A percentile compares a stretch with the other conserved stretches of the same genome.
phyloP scores from a whole-genome alignment of 441 rosid species.

The Manihot esculenta region DNA sequence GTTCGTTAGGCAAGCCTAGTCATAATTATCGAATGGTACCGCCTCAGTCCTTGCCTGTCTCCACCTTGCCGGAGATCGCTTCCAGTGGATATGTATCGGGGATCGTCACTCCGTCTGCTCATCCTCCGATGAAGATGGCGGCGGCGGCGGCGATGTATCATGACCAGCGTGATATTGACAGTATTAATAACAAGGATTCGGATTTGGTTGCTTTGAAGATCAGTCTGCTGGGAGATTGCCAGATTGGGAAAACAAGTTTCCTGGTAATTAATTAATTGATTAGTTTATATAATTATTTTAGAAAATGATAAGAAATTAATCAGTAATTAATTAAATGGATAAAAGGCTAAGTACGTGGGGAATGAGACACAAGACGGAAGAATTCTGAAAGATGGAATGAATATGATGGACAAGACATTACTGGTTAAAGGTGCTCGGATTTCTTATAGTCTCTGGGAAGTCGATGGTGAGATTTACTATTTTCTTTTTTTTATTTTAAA shows the following conservation, averaged over 20 bases:
- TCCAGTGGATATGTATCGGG: constrained; percentile 15
- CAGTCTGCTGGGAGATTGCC: constrained; percentile 72
- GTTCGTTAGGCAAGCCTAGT: constrained; percentile 51
- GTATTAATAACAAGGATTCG: constrained; percentile 34
- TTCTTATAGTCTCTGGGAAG: constrained; percentile 80
- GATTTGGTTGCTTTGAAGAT: constrained; percentile 84
- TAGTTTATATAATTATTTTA: background rate
- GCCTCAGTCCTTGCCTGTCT: constrained; percentile 19
- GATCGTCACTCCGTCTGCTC: too few relatives aligned
- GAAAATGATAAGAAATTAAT: too few relatives aligned
- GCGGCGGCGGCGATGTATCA: background rate
- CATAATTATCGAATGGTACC: constrained; percentile 45
- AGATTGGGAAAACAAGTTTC: constrained; percentile 77
- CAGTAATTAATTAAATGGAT: background rate
- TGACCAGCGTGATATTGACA: too few relatives aligned
- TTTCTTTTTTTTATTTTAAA: background rate
- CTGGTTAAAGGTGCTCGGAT: constrained; percentile 67
- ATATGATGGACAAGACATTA: constrained; percentile 63
- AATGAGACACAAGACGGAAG: constrained; percentile 43
- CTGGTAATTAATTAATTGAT: constrained; percentile 39
- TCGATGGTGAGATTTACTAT: constrained; percentile 44
- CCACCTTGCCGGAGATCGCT: constrained; percentile 23
- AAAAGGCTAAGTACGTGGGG: constrained; percentile 79
- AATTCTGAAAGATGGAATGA: constrained; percentile 48
- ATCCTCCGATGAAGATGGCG: too few relatives aligned